Conservation (phyloP, 352 stramenopile genomes). For the Halophytophthora polymorphica region DNA sequence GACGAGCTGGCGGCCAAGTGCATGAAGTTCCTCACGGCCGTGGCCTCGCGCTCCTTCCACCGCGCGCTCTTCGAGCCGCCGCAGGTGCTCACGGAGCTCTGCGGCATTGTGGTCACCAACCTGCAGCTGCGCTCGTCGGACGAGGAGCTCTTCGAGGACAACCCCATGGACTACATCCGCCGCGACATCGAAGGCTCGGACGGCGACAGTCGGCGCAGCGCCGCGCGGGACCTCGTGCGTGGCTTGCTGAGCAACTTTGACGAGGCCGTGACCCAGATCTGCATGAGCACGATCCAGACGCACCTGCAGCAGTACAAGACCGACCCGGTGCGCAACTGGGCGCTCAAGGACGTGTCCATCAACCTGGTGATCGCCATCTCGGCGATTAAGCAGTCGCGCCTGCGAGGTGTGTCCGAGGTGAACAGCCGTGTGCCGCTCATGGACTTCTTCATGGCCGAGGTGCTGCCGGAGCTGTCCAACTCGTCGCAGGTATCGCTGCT, state of each 20-base stretch:
- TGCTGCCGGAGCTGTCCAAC: slow-evolving; percentile 92
- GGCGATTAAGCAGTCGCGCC: slow-evolving; percentile 91
- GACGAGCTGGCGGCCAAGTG: slow-evolving; percentile 94
- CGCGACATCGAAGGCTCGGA: slow-evolving; percentile 98
- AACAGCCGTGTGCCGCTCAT: slow-evolving; percentile 95
- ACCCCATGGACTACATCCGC: slow-evolving; percentile 97
- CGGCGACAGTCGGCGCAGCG: slow-evolving; percentile 94
- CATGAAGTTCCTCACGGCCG: slow-evolving; percentile 96
- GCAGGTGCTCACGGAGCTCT: slow-evolving; percentile 88
- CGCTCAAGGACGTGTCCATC: slow-evolving; percentile 94
- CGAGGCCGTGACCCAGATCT: slow-evolving; percentile 92
- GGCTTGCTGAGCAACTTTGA: slow-evolving; percentile 96
- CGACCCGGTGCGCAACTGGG: slow-evolving; percentile 89
- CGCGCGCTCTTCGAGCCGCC: slow-evolving; percentile 80
- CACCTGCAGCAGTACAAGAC: slow-evolving; percentile 91
- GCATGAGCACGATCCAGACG: slow-evolving; percentile 85
- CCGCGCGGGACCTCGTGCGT: slow-evolving; percentile 93
- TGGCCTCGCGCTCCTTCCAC: slow-evolving; percentile 96
- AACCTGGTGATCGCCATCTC: slow-evolving; percentile 96
- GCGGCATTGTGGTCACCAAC: slow-evolving; percentile 98
- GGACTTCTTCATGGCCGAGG: slow-evolving; percentile 94
- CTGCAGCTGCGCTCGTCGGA: slow-evolving; percentile 93
- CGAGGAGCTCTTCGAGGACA: slow-evolving; percentile 98
- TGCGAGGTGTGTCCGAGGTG: slow-evolving; percentile 93
- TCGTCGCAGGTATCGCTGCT: slow-evolving; percentile 86